A percentile compares a stretch with the other conserved stretches of the same genome.
phyloP scores from a whole-genome alignment of 2,329 filamentous ascomycete genomes.

The Tolypocladium inflatum region DNA sequence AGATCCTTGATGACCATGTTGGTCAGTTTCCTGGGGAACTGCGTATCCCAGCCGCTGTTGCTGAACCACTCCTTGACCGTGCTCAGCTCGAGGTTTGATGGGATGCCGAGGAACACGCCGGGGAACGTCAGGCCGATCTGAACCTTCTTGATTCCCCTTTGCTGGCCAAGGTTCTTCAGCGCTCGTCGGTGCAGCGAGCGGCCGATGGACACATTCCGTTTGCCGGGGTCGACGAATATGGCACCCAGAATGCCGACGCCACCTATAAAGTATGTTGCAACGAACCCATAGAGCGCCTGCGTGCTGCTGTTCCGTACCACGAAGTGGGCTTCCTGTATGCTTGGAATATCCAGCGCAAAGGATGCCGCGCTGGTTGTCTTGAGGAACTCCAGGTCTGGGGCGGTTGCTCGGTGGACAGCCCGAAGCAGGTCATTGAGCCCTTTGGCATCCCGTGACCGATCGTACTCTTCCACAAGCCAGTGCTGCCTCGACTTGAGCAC shows the following conservation, averaged over 20 bases:
- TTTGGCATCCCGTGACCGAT: constrained; percentile 64
- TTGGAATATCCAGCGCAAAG: constrained; percentile 63
- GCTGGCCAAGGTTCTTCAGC: constrained; percentile 61
- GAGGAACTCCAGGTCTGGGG: constrained; percentile 60
- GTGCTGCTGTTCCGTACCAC: constrained; percentile 93
- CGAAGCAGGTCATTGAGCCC: constrained; percentile 69
- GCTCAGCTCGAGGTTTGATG: constrained; percentile 39
- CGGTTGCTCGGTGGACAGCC: constrained; percentile 56
- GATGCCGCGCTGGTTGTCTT: constrained; percentile 60
- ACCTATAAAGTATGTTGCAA: constrained; percentile 74
- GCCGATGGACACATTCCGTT: constrained; percentile 83
- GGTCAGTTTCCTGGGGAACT: constrained; percentile 44
- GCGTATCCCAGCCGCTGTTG: constrained; percentile 78
- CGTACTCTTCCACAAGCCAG: constrained; percentile 88
- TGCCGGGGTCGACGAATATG: constrained; percentile 79
- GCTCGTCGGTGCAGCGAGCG: constrained; percentile 82
- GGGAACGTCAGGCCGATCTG: constrained; percentile 76
- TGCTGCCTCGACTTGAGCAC: constrained; percentile 82
- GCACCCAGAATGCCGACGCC: constrained; percentile 68
- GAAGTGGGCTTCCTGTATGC: constrained; percentile 75
- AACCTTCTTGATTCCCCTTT: constrained; percentile 64
- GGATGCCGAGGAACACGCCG: constrained; percentile 79
- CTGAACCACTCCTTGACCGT: constrained; percentile 69
- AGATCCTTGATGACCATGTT: constrained; percentile 69
- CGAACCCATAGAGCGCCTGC: constrained; percentile 83